phyloP scores from a whole-genome alignment of 768 basidiomycete genomes.

The Macrolepiota fuliginosa region DNA sequence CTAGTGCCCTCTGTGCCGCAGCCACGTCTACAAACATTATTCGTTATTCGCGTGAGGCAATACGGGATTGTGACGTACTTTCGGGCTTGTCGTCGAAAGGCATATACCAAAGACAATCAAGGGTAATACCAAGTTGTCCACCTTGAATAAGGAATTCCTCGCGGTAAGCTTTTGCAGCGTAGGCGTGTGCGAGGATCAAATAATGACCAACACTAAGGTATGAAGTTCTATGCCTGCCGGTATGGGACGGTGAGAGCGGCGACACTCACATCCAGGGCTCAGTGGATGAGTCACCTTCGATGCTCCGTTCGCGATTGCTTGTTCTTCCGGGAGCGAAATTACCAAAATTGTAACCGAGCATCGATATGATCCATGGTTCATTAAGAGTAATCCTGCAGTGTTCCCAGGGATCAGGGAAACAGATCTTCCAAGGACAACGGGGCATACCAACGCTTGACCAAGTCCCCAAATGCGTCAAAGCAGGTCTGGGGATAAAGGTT shows the following conservation, averaged over 20 bases:
- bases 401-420: neutral
- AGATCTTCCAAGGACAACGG: neutral
- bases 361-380: conserved; percentile 68
- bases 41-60: neutral
- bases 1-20: conserved; percentile 62
- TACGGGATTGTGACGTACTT: conserved; percentile 40
- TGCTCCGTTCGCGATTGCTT: conserved; percentile 52
- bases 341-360: conserved; percentile 63
- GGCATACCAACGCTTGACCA: conserved; percentile 66
- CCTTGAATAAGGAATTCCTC: conserved; percentile 52
- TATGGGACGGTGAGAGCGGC: conserved; percentile 2
- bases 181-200: conserved; percentile 67
- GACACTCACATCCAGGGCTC: conserved; percentile 62
- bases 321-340: conserved; percentile 69
- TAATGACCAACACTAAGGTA: conserved; percentile 57
- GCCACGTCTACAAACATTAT: conserved; percentile 42
- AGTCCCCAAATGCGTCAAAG: conserved; percentile 69
- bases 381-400: conserved; percentile 61
- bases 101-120: conserved; percentile 64
- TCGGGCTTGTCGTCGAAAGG: conserved; percentile 64
- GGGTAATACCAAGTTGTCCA: conserved; percentile 70
- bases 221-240: neutral
- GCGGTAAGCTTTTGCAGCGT: conserved; percentile 63
- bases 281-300: conserved; percentile 56
- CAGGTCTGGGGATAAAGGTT: conserved; percentile 39